A percentile compares a stretch with the other conserved stretches of the same genome.
phyloP scores from a whole-genome alignment of 1,139 yeast genomes.

The Komagataea norvegica region DNA sequence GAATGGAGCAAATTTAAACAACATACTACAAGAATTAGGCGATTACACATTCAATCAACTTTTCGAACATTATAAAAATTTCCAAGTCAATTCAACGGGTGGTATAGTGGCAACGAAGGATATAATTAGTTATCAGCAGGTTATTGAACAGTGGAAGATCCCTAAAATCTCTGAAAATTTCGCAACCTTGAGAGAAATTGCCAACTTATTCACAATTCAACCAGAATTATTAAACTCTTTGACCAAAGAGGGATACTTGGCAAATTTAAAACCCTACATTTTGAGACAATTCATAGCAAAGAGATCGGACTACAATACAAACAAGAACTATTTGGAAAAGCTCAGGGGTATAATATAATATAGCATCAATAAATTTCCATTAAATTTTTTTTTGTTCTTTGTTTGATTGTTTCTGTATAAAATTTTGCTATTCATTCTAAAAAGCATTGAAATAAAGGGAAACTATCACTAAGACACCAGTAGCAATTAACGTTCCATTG shows the following conservation, averaged over 20 bases:
- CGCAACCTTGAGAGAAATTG: constrained; percentile 72
- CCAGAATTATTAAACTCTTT: constrained; percentile 70
- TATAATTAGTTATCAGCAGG: constrained; percentile 70
- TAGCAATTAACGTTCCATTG: constrained; percentile 9
- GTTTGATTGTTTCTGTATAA: not conserved
- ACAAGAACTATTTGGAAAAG: constrained; percentile 47
- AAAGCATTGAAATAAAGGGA: constrained; percentile 19
- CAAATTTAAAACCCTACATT: constrained; percentile 59
- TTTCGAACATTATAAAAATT: constrained; percentile 71
- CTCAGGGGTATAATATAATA: constrained; percentile 27
- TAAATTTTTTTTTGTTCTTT: not conserved
- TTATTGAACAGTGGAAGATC: constrained; percentile 67
- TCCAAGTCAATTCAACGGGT: constrained; percentile 74
- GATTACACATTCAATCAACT: constrained; percentile 53
- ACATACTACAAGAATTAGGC: constrained; percentile 57
- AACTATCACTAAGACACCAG: constrained; percentile 18
- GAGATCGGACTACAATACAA: constrained; percentile 57
- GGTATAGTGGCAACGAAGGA: constrained; percentile 84
- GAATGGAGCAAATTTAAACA: constrained; percentile 49
- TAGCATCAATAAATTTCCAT: not conserved
- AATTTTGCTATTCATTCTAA: not conserved
- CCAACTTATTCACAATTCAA: constrained; percentile 80
- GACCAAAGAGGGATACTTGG: constrained; percentile 77
- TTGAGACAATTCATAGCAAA: constrained; percentile 67
- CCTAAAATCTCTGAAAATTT: constrained; percentile 63